Conservation (phyloP, 768 basidiomycete genomes). For the Rhodotorula graminis region DNA sequence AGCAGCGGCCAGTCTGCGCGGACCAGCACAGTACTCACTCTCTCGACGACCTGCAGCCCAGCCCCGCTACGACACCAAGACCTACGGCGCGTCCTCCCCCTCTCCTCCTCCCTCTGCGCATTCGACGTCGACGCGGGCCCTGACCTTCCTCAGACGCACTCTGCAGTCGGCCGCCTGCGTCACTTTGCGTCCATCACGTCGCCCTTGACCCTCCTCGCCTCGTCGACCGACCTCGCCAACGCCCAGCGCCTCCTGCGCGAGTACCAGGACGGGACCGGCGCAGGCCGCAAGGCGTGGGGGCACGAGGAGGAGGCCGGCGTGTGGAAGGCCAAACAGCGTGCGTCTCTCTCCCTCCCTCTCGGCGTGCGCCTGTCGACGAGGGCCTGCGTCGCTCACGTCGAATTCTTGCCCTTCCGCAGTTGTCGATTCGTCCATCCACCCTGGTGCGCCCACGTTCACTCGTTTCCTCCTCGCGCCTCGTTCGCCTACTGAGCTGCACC, state of each 20-base stretch:
- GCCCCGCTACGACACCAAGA: conserved; percentile 35
- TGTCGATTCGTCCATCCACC: conserved; percentile 41
- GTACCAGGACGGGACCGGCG: conserved; percentile 31
- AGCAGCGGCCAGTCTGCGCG: too few species aligned
- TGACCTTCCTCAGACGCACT: neutral
- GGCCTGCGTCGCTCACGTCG: neutral
- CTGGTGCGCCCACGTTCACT: conserved; percentile 20
- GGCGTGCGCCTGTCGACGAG: too few species aligned
- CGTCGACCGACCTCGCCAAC: conserved; percentile 27
- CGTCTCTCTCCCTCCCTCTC: neutral
- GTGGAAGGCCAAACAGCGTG: conserved; percentile 41
- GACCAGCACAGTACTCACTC: neutral
- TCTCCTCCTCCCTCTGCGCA: neutral
- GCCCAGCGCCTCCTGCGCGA: conserved; percentile 39
- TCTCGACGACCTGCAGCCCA: conserved; percentile 9
- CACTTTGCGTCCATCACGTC: conserved; percentile 43
- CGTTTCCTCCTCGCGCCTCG: neutral
- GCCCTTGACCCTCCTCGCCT: conserved; percentile 42
- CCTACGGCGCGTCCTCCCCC: conserved; percentile 21
- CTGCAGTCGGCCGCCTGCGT: conserved; percentile 39
- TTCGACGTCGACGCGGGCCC: too few species aligned
- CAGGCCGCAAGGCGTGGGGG: conserved; percentile 34
- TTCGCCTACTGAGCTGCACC: neutral
- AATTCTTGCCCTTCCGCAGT: conserved; percentile 8
- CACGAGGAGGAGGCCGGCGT: conserved; percentile 31